phyloP scores from a whole-genome alignment of 495 filamentous ascomycete genomes.

The Penicillium coprophilum region DNA sequence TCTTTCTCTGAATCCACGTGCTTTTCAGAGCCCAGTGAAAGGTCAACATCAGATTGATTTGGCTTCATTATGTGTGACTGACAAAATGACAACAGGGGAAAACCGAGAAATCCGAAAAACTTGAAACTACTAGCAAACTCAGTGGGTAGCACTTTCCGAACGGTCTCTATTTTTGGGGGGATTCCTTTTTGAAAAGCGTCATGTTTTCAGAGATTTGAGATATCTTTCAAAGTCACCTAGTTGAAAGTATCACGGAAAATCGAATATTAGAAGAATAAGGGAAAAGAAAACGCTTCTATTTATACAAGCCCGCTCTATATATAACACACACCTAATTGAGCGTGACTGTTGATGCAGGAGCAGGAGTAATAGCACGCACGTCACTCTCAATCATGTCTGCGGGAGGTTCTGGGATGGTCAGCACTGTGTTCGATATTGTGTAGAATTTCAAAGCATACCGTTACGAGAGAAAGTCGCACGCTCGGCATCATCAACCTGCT shows the following conservation, averaged over 20 bases:
- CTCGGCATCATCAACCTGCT: conserved; percentile 65
- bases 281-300: conserved; percentile 31
- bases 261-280: neutral
- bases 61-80: neutral
- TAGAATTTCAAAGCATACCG: conserved; percentile 44
- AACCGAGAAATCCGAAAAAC: neutral
- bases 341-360: conserved; percentile 41
- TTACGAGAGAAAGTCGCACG: conserved; percentile 74
- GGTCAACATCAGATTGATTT: neutral
- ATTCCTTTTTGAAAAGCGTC: neutral
- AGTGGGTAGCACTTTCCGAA: neutral
- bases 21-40: neutral
- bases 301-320: conserved; percentile 37
- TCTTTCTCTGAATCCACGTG: neutral
- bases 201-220: neutral
- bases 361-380: conserved; percentile 19
- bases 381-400: conserved; percentile 57
- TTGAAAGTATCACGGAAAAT: neutral
- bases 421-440: neutral
- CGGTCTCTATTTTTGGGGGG: too few species aligned
- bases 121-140: neutral
- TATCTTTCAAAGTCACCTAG: neutral
- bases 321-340: conserved; percentile 40
- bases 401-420: conserved; percentile 53
- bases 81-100: neutral